Evolutionary conservation across 768 basidiomycete species (phyloP), one percentile per base, ranked within the genome.

Genomic region (Tremella fuciformis): DNA sequence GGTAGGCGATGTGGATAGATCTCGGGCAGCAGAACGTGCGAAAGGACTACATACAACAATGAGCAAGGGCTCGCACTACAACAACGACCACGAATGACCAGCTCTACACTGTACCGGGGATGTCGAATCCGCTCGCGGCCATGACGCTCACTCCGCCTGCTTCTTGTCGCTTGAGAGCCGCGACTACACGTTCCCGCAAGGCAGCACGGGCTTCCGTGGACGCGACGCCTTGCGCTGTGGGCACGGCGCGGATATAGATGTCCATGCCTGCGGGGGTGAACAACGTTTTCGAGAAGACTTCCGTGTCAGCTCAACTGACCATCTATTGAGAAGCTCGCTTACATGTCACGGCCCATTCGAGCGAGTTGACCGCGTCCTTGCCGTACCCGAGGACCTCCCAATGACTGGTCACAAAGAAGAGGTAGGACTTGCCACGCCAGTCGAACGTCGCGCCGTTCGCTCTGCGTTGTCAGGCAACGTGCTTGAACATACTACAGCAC

Each of bases 211-310:
- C 42, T 2, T 58, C 50, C 8, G 57, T 18, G 18, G 29, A 48
- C 21, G 53, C 38, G n/a, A 22, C 13, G 39, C 16, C 25, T 25
- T 38, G 15, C 13, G 38, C 39, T 8, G 39, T 21, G 42, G 64
- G 54, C 2, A 59, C 44, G 8, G 58, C 29, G 13, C 75, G 66
- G 48, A 76, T 52, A 60, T 80, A 81, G 48, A 81, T 75, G 63
- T 81, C 80, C 18, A 81, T 65, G 0, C 80, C 80, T 18, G 79
- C 78, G 6, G 80, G 79, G 0, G 80, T 80, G 74, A 81, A 81
- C 15, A 80, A 69, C 11, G 80, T 80, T 60, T 74, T 77, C 34
- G 79, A 79, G 67, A 81, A 80, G 69, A 73, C 80, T 66, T 67
- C 13, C 13, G 21, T 13, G 42, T 60, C 51, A 64, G 63, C 25